Conservation (phyloP, 768 basidiomycete species). For the Lactarius sanguifluus region DNA sequence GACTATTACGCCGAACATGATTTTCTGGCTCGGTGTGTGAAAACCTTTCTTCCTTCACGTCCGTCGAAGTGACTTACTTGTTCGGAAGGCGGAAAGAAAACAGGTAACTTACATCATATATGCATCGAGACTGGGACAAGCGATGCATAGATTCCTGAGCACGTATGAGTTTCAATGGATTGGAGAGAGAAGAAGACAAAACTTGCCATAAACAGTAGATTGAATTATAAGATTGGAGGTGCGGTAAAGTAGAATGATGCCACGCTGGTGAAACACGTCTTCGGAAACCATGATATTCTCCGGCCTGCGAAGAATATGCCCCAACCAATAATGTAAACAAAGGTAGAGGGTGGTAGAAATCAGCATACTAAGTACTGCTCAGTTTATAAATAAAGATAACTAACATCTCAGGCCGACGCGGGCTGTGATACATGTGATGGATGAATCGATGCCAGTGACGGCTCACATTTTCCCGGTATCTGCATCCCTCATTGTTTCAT, state of each 20-base stretch:
- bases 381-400: background rate
- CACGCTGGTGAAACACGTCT: background rate
- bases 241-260: slow-evolving; percentile 1
- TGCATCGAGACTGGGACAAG: background rate
- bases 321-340: background rate
- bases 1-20: background rate
- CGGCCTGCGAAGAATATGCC: background rate
- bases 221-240: background rate
- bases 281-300: background rate
- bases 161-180: background rate
- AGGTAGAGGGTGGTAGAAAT: background rate
- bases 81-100: background rate
- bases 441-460: too few species aligned
- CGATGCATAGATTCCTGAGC: background rate
- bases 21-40: background rate
- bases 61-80: background rate
- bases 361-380: background rate
- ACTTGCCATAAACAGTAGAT: background rate
- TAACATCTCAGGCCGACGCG: too few species aligned
- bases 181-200: too few species aligned
- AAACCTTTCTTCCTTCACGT: background rate
- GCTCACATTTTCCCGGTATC: too few species aligned
- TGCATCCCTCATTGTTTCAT: background rate
- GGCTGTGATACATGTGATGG: too few species aligned
- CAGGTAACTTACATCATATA: background rate